phyloP scores from a whole-genome alignment of 2,329 filamentous ascomycete genomes.

The Monosporascus cannonballus region DNA sequence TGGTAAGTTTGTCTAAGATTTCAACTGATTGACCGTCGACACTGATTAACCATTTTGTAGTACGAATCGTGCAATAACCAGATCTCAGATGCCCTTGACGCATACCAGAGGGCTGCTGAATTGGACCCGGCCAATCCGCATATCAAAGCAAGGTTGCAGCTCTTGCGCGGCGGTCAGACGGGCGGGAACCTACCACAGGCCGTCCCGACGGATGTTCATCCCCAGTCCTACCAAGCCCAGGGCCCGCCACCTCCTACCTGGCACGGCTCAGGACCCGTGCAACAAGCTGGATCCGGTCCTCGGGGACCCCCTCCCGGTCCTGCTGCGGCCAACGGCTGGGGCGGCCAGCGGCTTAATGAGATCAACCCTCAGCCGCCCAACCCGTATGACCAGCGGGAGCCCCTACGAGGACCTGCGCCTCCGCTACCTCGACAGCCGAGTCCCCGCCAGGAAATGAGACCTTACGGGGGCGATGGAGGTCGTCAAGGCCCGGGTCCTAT shows the following conservation, averaged over 20 bases:
- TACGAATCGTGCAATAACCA: constrained; percentile 99
- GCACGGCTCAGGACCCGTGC: constrained; percentile 67
- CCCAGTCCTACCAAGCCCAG: constrained; percentile 83
- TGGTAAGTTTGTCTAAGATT: constrained; percentile 56
- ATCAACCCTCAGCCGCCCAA: constrained; percentile 75
- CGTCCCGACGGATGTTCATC: constrained; percentile 93
- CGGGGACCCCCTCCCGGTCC: constrained; percentile 56
- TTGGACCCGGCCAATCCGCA: constrained; percentile 89
- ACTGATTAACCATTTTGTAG: constrained; percentile 39
- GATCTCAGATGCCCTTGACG: constrained; percentile 90
- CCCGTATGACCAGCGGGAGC: constrained; percentile 70
- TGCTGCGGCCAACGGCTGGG: constrained; percentile 50
- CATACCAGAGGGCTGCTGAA: constrained; percentile 90
- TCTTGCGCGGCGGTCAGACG: constrained; percentile 75
- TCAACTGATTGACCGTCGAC: neutral
- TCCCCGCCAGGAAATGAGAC: constrained; percentile 66
- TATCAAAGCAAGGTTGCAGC: constrained; percentile 88
- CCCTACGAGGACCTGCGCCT: constrained; percentile 60
- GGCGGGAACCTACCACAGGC: constrained; percentile 68
- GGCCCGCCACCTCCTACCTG: constrained; percentile 84
- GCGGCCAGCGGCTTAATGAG: constrained; percentile 60
- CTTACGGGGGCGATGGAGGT: constrained; percentile 59
- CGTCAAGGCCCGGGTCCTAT: constrained; percentile 45
- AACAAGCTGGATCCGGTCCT: constrained; percentile 43
- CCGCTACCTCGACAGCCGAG: constrained; percentile 67